phyloP scores from a whole-genome alignment of 176 grass and related monocot genomes.

The Zizania latifolia region DNA sequence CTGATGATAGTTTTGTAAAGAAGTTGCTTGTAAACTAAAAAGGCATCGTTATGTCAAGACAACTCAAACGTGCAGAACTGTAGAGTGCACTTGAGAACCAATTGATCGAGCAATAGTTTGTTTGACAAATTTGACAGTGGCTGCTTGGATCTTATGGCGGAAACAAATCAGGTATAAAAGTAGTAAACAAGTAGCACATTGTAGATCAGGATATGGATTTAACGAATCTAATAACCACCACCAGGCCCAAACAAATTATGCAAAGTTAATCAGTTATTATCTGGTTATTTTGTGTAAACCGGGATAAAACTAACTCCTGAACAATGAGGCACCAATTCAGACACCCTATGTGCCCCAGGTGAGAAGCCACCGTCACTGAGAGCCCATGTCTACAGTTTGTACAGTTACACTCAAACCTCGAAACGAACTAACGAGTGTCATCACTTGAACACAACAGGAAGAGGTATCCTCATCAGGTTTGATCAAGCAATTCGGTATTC shows the following conservation, averaged over 20 bases:
- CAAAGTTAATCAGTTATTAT: neutral
- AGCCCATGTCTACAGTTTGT: neutral
- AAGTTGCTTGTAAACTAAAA: no score
- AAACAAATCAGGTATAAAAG: neutral
- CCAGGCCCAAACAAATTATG: neutral
- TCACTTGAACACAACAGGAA: neutral
- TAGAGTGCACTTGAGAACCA: neutral
- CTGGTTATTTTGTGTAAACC: neutral
- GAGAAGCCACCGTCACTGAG: neutral
- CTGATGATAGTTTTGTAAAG: neutral
- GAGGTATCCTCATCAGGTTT: neutral
- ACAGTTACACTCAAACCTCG: no score
- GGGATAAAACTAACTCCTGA: neutral
- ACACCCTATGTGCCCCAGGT: neutral
- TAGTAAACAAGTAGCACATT: neutral
- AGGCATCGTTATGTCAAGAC: neutral
- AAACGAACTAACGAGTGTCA: neutral
- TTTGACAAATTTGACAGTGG: neutral
- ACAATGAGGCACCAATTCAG: neutral
- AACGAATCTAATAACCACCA: neutral
- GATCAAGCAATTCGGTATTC: neutral
- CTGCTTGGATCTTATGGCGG: neutral
- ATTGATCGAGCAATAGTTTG: neutral
- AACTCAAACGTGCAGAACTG: neutral
- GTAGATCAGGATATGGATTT: neutral